Conservation (phyloP, 805 yeast species). For the Torulaspora delbrueckii region DNA sequence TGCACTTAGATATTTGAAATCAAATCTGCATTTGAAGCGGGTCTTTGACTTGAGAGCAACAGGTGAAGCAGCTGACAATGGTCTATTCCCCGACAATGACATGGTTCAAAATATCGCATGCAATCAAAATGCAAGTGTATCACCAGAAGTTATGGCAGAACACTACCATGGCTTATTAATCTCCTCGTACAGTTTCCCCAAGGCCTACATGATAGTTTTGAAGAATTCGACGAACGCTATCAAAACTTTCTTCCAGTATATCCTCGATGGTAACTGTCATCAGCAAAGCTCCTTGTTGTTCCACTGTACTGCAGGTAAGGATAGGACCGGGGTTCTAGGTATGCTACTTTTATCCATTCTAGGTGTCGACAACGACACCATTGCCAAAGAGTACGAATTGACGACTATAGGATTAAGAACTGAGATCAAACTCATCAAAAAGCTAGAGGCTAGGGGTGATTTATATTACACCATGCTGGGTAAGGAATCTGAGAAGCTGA, state of each 20-base stretch:
- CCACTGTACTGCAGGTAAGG: conserved; percentile 86
- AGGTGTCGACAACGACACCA: conserved; percentile 60
- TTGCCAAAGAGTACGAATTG: conserved; percentile 73
- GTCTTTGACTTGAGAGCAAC: conserved; percentile 66
- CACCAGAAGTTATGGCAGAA: conserved; percentile 60
- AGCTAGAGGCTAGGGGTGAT: conserved; percentile 36
- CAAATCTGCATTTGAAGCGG: conserved; percentile 37
- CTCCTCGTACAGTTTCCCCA: conserved; percentile 57
- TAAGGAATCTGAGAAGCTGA: conserved; percentile 30
- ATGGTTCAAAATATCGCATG: conserved; percentile 54
- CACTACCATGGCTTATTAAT: conserved; percentile 51
- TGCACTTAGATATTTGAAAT: conserved; percentile 43
- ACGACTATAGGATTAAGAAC: conserved; percentile 61
- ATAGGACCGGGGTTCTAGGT: conserved; percentile 71
- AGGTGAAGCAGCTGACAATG: conserved; percentile 46
- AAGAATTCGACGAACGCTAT: conserved; percentile 46
- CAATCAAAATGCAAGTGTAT: conserved; percentile 47
- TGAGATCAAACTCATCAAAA: conserved; percentile 28
- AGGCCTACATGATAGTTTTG: conserved; percentile 58
- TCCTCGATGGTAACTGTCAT: conserved; percentile 43
- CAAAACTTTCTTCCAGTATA: conserved; percentile 46
- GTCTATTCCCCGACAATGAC: conserved; percentile 15
- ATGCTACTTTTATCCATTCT: conserved; percentile 59
- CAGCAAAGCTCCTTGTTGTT: conserved; percentile 50
- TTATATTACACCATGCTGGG: conserved; percentile 33